Percentiles rank a stretch among this genome's conserved stretches.
Evolutionary conservation across 2,329 filamentous ascomycete genomes (phyloP).

Genomic region (Calonectria montana): DNA sequence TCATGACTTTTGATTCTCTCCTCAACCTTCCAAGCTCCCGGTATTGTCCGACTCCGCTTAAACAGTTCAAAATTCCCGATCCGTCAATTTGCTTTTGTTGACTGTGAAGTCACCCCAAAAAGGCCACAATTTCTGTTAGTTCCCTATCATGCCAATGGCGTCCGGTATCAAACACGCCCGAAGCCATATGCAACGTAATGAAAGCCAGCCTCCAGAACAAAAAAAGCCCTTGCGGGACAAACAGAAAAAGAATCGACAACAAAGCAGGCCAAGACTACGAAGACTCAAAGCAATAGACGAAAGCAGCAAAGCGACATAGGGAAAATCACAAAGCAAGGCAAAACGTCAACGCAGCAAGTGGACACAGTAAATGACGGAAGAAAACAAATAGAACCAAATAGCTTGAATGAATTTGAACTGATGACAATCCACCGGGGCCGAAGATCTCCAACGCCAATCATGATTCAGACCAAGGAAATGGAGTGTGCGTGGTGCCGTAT

Average conservation of each 20-base stretch:
- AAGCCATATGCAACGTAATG: conserved; percentile 4
- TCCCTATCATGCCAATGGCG: not conserved
- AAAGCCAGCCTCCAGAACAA: conserved; percentile 10
- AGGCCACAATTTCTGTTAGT: not conserved
- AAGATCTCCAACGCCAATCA: conserved; percentile 57
- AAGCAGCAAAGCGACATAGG: conserved; percentile 32
- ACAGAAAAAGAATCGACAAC: conserved; percentile 8
- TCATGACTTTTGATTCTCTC: conserved; percentile 21
- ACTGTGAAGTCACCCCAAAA: not conserved
- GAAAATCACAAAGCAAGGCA: conserved; percentile 28
- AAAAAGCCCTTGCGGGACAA: not conserved
- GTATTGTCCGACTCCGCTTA: conserved; percentile 6
- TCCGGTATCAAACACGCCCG: not conserved
- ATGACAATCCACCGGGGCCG: conserved; percentile 51
- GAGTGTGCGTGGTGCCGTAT: conserved; percentile 45
- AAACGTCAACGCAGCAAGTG: conserved; percentile 38
- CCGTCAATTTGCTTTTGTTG: conserved; percentile 2
- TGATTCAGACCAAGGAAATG: conserved; percentile 52
- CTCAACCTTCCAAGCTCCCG: conserved; percentile 4
- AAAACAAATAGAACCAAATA: conserved; percentile 42
- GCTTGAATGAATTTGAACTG: conserved; percentile 51
- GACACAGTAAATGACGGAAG: conserved; percentile 41
- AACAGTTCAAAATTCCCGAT: conserved; percentile 5
- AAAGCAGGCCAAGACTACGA: conserved; percentile 34
- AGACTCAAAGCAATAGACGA: conserved; percentile 31